phyloP scores from a whole-genome alignment of 176 grass and related monocot species.

The Raddia guianensis region DNA sequence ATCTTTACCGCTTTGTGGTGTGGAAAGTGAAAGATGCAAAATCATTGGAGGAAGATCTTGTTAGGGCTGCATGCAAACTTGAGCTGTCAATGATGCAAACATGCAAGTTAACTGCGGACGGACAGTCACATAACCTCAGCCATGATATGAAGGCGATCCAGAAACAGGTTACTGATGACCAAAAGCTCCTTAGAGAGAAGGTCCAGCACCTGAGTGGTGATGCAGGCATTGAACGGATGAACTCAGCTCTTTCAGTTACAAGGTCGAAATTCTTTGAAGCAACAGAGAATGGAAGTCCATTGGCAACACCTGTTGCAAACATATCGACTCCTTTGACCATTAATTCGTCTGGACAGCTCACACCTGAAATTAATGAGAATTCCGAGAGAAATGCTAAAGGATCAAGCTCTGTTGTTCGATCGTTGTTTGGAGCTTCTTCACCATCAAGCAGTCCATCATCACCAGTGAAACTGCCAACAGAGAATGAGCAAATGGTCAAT shows the following conservation, averaged over 20 bases:
- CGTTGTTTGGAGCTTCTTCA: conserved; percentile 51
- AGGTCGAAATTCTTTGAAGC: conserved; percentile 90
- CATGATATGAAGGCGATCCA: conserved; percentile 97
- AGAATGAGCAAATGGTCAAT: conserved; percentile 93
- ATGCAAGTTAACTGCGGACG: conserved; percentile 61
- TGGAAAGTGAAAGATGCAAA: conserved; percentile 99
- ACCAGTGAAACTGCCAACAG: conserved; percentile 50
- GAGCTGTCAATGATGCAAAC: conserved; percentile 99
- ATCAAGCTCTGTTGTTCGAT: conserved; percentile 55
- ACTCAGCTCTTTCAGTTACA: conserved; percentile 73
- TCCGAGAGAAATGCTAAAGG: conserved; percentile 21
- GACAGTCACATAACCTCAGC: conserved; percentile 61
- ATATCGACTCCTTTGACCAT: conserved; percentile 56
- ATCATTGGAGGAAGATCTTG: conserved; percentile 90
- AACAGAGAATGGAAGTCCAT: conserved; percentile 65
- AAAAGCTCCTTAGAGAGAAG: conserved; percentile 89
- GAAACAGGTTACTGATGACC: conserved; percentile 91
- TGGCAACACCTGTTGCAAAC: conserved; percentile 59
- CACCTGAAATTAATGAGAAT: conserved; percentile 27
- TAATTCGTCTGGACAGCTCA: conserved; percentile 36
- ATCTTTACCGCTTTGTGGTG: conserved; percentile 88
- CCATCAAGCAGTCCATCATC: conserved; percentile 32
- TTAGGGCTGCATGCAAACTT: conserved; percentile 89
- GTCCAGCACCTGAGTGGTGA: conserved; percentile 83
- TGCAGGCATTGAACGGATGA: conserved; percentile 85